Percentiles rank a stretch among this genome's conserved stretches.
These are phyloP conservation scores for Magnolia officinalis DNA, from an alignment of 164 flowering plant species.

Conservation along the genomic window DNA sequence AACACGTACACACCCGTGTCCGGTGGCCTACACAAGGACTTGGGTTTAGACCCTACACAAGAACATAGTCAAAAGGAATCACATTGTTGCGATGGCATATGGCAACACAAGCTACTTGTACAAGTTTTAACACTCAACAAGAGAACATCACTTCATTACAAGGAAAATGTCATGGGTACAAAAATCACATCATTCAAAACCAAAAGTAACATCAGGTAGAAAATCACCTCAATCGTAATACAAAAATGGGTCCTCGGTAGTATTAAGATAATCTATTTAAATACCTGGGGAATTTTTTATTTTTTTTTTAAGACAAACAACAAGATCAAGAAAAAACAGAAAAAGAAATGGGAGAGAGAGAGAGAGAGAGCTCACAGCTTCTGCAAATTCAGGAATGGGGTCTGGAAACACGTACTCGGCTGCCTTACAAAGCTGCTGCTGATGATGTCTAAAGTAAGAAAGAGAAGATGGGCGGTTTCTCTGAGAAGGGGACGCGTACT, in stretches of 20 bases:
- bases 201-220: too few species aligned
- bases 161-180: neutral
- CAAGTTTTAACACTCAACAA: too few species aligned
- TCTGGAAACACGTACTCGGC: slow-evolving; percentile 86
- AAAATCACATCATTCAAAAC: neutral
- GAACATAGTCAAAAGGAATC: neutral
- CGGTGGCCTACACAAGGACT: too few species aligned
- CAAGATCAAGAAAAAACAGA: neutral
- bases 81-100: neutral
- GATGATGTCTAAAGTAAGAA: neutral
- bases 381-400: slow-evolving; percentile 94
- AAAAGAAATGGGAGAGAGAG: neutral
- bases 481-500: neutral
- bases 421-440: slow-evolving; percentile 48
- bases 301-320: neutral
- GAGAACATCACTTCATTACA: neutral
- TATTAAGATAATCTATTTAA: too few species aligned
- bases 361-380: slow-evolving; percentile 39
- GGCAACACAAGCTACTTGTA: too few species aligned
- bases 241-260: too few species aligned
- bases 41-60: too few species aligned
- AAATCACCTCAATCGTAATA: too few species aligned
- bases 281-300: too few species aligned
- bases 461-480: neutral
- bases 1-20: too few species aligned